A percentile compares a stretch with the other conserved stretches of the same genome.
Evolutionary conservation across 768 basidiomycete genomes (phyloP).

Genomic region (Phlegmacium glaucopus): DNA sequence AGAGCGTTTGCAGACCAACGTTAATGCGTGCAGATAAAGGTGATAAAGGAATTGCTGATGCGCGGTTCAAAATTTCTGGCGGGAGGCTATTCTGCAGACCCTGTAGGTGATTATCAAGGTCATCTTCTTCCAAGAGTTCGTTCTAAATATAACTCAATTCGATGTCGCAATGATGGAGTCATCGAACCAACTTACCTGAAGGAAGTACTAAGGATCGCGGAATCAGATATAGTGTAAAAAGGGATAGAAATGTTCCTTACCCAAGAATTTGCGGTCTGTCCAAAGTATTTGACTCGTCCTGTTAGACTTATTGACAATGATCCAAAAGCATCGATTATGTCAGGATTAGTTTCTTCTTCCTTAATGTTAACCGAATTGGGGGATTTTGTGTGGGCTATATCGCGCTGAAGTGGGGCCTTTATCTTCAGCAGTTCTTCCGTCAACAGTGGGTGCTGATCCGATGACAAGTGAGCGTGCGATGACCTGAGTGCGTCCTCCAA

Average conservation of each 20-base stretch:
- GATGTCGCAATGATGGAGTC: background rate
- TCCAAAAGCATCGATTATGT: conserved; percentile 78
- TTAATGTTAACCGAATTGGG: conserved; percentile 36
- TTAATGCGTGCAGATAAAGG: conserved; percentile 35
- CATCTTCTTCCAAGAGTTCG: conserved; percentile 55
- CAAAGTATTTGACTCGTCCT: conserved; percentile 74
- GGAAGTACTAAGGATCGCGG: conserved; percentile 52
- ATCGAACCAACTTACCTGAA: conserved; percentile 50
- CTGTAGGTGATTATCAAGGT: conserved; percentile 39
- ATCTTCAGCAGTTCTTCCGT: conserved; percentile 70
- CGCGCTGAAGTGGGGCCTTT: conserved; percentile 74
- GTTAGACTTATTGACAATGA: conserved; percentile 71
- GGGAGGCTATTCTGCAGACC: conserved; percentile 56
- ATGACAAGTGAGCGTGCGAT: conserved; percentile 55
- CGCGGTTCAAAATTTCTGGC: conserved; percentile 58
- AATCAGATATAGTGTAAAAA: conserved; percentile 6
- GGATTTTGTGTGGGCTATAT: conserved; percentile 41
- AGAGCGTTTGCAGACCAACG: conserved; percentile 52
- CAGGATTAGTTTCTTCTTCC: conserved; percentile 62
- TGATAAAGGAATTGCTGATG: conserved; percentile 64
- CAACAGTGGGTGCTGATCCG: conserved; percentile 64
- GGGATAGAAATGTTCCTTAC: conserved; percentile 35
- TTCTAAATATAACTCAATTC: conserved; percentile 41
- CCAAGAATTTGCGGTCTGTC: conserved; percentile 75
- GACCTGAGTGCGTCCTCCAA: conserved; percentile 68